Evolutionary conservation across 371 early-diverging fungal genomes (phyloP).

Genomic region (Actinomortierella ambigua): DNA sequence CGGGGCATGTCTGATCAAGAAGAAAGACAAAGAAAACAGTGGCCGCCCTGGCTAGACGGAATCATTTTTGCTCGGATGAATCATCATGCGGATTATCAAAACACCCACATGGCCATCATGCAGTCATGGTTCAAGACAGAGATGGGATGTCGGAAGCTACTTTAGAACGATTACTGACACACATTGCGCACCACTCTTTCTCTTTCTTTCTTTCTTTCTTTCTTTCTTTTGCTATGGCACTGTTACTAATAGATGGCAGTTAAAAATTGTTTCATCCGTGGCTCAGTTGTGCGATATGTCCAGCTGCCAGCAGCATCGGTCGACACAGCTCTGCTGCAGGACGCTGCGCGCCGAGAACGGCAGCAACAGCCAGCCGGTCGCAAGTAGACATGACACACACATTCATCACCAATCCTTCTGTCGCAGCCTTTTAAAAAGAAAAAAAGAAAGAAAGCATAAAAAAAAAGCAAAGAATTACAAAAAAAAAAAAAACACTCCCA

Average conservation of each 20-base stretch:
- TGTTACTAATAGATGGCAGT: slow-evolving; percentile 72
- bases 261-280: slow-evolving; percentile 97
- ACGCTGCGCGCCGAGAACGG: slow-evolving; percentile 92
- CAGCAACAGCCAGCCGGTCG: slow-evolving; percentile 61
- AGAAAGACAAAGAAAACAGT: too few relatives aligned
- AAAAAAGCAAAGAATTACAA: background rate
- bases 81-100: too few relatives aligned
- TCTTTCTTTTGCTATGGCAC: background rate
- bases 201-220: slow-evolving; percentile 3
- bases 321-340: slow-evolving; percentile 94
- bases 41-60: too few relatives aligned
- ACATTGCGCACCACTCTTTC: too few relatives aligned
- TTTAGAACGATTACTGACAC: too few relatives aligned
- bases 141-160: too few relatives aligned
- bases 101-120: too few relatives aligned
- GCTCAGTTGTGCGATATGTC: slow-evolving; percentile 98
- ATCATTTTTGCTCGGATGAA: too few relatives aligned
- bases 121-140: too few relatives aligned
- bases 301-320: slow-evolving; percentile 86
- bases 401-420: background rate
- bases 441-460: background rate
- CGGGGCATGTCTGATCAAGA: too few relatives aligned
- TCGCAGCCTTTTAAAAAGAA: background rate
- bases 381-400: slow-evolving; percentile 8
- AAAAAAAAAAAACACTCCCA: slow-evolving; percentile 8